A percentile compares a stretch with the other conserved stretches of the same genome.
Conservation (phyloP, 116 monocot genomes). For the Dioscorea cayenensis region DNA sequence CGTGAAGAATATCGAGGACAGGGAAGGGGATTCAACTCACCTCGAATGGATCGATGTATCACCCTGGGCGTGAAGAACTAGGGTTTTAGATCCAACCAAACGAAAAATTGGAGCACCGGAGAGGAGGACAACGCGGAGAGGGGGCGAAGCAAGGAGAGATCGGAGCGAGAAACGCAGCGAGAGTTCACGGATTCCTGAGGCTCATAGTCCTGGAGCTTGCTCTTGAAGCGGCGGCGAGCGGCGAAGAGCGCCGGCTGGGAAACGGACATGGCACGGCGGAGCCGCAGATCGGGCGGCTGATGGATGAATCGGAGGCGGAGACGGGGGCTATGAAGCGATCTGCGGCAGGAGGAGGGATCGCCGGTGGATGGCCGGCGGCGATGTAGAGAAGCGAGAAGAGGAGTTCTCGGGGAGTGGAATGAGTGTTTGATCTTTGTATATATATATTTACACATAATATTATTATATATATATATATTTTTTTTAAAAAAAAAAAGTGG, state of each 20-base stretch:
- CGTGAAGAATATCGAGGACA: slow-evolving; percentile 8
- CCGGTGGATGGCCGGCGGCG: too few relatives aligned
- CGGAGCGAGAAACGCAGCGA: background rate
- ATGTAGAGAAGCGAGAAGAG: too few relatives aligned
- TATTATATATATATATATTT: too few relatives aligned
- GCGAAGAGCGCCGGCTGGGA: background rate
- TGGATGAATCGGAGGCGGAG: too few relatives aligned
- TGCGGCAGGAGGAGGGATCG: too few relatives aligned
- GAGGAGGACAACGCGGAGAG: slow-evolving; percentile 3
- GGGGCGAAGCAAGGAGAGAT: background rate
- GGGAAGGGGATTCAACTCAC: slow-evolving; percentile 32
- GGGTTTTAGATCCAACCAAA: slow-evolving; percentile 30
- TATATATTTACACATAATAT: too few relatives aligned
- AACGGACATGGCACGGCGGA: background rate
- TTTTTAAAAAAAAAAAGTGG: too few relatives aligned
- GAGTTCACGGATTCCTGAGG: background rate
- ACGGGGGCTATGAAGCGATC: too few relatives aligned
- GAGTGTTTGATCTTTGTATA: too few relatives aligned
- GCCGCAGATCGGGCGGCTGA: too few relatives aligned
- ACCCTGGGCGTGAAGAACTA: slow-evolving; percentile 31
- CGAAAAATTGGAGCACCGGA: slow-evolving; percentile 57
- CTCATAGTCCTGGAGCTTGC: slow-evolving; percentile 38
- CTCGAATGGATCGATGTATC: slow-evolving; percentile 28
- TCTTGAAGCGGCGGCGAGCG: slow-evolving; percentile 25
- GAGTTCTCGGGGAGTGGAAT: too few relatives aligned